Evolutionary conservation across 2,329 filamentous ascomycete genomes (phyloP), one percentile per base, ranked within the genome.

Genomic region (Fusarium protoensiforme): DNA sequence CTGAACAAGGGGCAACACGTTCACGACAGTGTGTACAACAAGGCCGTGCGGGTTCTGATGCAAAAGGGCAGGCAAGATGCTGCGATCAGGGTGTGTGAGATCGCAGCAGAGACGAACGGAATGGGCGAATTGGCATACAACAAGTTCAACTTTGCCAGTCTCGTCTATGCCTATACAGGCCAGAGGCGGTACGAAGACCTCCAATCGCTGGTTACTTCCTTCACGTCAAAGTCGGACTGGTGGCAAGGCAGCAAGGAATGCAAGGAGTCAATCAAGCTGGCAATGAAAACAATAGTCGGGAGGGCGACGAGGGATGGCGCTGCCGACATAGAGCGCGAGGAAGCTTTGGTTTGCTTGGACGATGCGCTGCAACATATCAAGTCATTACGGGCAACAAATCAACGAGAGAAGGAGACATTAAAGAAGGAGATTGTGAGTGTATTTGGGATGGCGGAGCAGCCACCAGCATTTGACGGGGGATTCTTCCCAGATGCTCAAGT

Each of bases 211-310:
- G 63, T 85, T 7, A 58, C 59, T 22, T 72, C 65, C 13, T 83
- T 84, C 56, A 78, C 65, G 10, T 77, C 79, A 5, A 77, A 79
- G 63, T 68, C 75, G 20, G 76, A 76, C 51, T 82, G 80, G 77
- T 84, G 82, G 82, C 79, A 81, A n/a, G 80, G 81, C 11, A 81
- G 80, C 56, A 78, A 76, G 38, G 77, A 76, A 38, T 83, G 82
- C 72, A 83, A 83, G 61, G 79, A 82, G 65, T 81, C 78, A n/a
- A 75, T 83, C 73, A 83, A 83, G 68, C 73, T 80, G 27, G 81
- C 81, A 10, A 83, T 83, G 77, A 82, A 83, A 71, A 75, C 76
- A 20, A 69, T 80, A 33, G 78, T 79, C 22, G 73, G 72, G 62
- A 78, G 81, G 20, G 74, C 72, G 7, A 64, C 73, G 6, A 74